Evolutionary conservation across 163 green algal genomes (phyloP).

Genomic region (Coccomyxa subellipsoidea): DNA sequence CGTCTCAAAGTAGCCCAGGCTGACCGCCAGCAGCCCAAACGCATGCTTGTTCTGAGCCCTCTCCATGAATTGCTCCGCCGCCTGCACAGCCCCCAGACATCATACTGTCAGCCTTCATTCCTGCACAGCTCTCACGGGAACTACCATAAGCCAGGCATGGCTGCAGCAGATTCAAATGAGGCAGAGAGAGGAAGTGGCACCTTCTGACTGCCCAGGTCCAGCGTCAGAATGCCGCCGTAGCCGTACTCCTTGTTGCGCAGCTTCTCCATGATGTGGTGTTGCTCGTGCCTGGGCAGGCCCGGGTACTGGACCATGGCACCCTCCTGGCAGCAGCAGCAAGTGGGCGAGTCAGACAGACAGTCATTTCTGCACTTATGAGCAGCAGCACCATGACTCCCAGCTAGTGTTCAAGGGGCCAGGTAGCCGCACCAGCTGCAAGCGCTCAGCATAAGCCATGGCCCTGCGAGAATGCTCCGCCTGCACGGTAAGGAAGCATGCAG

Average conservation of each 20-base stretch:
- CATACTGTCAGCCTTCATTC: no score
- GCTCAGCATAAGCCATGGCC: conserved; percentile 42
- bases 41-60: conserved; percentile 64
- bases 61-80: conserved; percentile 64
- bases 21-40: conserved; percentile 63
- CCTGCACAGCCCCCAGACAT: no score
- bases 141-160: neutral
- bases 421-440: conserved; percentile 28
- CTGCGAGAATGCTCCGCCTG: conserved; percentile 53
- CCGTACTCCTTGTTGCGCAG: conserved; percentile 63
- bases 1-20: conserved; percentile 67
- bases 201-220: conserved; percentile 23
- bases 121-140: neutral
- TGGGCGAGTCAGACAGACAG: neutral
- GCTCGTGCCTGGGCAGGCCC: conserved; percentile 55
- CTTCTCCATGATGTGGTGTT: conserved; percentile 34
- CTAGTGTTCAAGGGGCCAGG: neutral
- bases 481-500: neutral
- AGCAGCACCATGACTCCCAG: neutral
- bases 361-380: neutral
- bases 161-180: neutral
- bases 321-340: neutral
- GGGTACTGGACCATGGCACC: conserved; percentile 56
- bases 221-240: conserved; percentile 54
- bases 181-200: neutral